These are phyloP conservation scores for Cystofilobasidium ferigula DNA, from an alignment of 768 basidiomycete genomes.

Conservation along the genomic window DNA sequence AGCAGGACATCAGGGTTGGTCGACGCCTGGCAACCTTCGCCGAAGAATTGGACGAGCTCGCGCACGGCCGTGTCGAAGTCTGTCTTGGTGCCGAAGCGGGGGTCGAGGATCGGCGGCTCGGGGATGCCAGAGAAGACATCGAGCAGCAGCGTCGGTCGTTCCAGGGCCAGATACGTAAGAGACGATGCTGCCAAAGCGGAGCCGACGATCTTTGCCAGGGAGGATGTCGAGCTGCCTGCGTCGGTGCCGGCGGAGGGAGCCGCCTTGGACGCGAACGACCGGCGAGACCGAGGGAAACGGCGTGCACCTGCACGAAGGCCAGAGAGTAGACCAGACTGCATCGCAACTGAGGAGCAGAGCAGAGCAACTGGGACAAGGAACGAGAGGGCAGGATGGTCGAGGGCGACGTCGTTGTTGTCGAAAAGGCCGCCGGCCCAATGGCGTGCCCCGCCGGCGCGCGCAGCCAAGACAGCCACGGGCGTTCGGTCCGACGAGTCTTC, in stretches of 20 bases:
- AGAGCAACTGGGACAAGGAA: too few species aligned
- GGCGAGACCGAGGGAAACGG: neutral
- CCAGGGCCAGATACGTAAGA: slow-evolving; percentile 8
- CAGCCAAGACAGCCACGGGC: too few species aligned
- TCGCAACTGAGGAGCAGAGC: too few species aligned
- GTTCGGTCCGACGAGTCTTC: too few species aligned
- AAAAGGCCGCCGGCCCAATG: too few species aligned
- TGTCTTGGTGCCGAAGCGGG: slow-evolving; percentile 41
- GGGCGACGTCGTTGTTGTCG: too few species aligned
- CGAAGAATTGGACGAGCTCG: slow-evolving; percentile 47
- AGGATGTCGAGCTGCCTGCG: neutral
- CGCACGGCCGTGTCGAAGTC: slow-evolving; percentile 50
- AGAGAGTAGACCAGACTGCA: neutral
- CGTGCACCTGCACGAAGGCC: neutral
- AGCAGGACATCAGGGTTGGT: slow-evolving; percentile 35
- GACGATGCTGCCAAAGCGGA: slow-evolving; percentile 11
- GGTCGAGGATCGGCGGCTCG: slow-evolving; percentile 21
- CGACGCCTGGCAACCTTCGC: slow-evolving; percentile 42
- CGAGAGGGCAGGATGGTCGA: too few species aligned
- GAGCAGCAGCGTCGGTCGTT: slow-evolving; percentile 17
- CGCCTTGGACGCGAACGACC: neutral
- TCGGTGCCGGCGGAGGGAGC: neutral
- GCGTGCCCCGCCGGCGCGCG: too few species aligned
- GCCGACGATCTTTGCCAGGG: neutral
- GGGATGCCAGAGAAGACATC: slow-evolving; percentile 22